Conservation (phyloP, 1,139 yeast species). For the Suhomyces ambrosiae region DNA sequence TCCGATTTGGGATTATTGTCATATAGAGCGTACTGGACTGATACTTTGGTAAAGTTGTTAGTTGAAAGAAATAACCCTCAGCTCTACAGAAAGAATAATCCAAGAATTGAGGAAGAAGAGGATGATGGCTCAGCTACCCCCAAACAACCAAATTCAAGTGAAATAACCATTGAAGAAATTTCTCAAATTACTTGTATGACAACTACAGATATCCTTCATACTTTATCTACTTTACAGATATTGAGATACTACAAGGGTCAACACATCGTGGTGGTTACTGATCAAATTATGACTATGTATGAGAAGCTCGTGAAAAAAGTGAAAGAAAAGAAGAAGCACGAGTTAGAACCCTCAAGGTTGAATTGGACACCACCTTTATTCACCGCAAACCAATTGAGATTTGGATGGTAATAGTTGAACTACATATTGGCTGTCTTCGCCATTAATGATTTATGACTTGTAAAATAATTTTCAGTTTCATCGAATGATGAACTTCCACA, state of each 20-base stretch:
- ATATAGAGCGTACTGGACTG: slow-evolving; percentile 97
- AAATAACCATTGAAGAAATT: slow-evolving; percentile 90
- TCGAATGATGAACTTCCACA: background rate
- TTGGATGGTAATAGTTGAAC: slow-evolving; percentile 96
- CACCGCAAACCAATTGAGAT: slow-evolving; percentile 92
- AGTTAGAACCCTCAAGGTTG: slow-evolving; percentile 70
- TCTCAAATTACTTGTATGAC: slow-evolving; percentile 91
- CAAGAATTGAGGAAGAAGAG: slow-evolving; percentile 29
- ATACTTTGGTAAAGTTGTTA: slow-evolving; percentile 72
- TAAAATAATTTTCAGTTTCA: slow-evolving; percentile 3
- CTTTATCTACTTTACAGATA: slow-evolving; percentile 87
- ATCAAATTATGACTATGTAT: slow-evolving; percentile 75
- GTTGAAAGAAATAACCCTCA: slow-evolving; percentile 59
- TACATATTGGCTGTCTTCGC: too few relatives aligned
- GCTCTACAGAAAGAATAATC: slow-evolving; percentile 43
- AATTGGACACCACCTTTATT: slow-evolving; percentile 96
- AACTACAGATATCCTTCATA: slow-evolving; percentile 91
- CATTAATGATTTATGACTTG: slow-evolving; percentile 10
- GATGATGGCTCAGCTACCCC: slow-evolving; percentile 28
- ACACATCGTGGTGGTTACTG: slow-evolving; percentile 88
- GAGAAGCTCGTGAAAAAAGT: slow-evolving; percentile 64
- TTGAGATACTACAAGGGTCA: slow-evolving; percentile 93
- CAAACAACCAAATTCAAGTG: slow-evolving; percentile 33
- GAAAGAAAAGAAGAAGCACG: slow-evolving; percentile 69
- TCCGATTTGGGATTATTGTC: slow-evolving; percentile 92